phyloP scores from a whole-genome alignment of 2,329 filamentous ascomycete species.

The Ramularia collo-cygni region DNA sequence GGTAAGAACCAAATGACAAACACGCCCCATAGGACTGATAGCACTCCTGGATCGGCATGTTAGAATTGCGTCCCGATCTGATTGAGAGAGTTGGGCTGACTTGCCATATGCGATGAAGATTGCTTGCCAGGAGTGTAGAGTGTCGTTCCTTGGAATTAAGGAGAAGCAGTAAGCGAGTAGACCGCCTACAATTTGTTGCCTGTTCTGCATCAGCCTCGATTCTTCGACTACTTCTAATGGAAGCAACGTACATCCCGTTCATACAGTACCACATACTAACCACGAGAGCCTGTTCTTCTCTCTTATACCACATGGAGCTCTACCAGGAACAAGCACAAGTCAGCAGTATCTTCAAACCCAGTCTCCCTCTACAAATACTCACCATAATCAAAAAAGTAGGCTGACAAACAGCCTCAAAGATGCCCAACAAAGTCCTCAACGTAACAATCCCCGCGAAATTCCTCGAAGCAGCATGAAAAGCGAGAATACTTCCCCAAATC shows the following conservation, averaged over 20 bases:
- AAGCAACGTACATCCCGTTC: conserved; percentile 3
- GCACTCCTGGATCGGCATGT: too few relatives aligned
- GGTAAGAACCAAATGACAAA: conserved; percentile 60
- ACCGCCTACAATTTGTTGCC: conserved; percentile 65
- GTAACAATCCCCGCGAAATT: conserved; percentile 55
- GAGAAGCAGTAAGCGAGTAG: conserved; percentile 53
- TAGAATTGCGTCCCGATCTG: too few relatives aligned
- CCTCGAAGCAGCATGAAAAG: conserved; percentile 54
- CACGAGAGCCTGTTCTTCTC: conserved; percentile 58
- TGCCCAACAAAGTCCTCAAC: conserved; percentile 60
- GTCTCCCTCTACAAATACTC: too few relatives aligned
- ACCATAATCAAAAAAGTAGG: conserved; percentile 58
- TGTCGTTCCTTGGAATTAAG: conserved; percentile 23
- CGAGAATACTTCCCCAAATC: conserved; percentile 56
- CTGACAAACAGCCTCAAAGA: conserved; percentile 65
- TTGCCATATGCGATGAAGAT: conserved; percentile 63
- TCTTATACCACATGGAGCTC: conserved; percentile 63
- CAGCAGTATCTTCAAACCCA: too few relatives aligned
- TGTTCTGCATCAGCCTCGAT: conserved; percentile 45
- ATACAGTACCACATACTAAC: conserved; percentile 59
- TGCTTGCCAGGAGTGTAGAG: conserved; percentile 52
- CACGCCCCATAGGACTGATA: conserved; percentile 57
- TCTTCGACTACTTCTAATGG: background rate
- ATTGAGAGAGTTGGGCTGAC: too few relatives aligned
- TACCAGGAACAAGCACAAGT: too few relatives aligned